phyloP scores from a whole-genome alignment of 1,284 basidiomycete species.

The Apiotrichum brassicae region DNA sequence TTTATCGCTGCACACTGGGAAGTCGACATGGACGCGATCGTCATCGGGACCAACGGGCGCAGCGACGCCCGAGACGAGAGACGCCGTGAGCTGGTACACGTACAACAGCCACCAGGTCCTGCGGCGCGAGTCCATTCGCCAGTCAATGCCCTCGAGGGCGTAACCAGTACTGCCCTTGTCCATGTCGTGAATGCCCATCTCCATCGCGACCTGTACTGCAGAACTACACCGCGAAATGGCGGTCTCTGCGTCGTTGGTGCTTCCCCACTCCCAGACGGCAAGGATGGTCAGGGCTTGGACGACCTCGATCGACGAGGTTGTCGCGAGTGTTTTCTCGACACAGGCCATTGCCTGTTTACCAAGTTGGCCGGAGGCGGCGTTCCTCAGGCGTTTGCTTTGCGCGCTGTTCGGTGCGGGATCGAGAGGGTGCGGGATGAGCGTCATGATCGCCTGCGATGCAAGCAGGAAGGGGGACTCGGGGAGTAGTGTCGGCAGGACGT shows the following conservation, averaged over 20 bases:
- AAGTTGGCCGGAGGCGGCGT: conserved; percentile 25
- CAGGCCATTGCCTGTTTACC: conserved; percentile 21
- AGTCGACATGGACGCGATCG: conserved; percentile 38
- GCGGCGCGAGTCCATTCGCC: conserved; percentile 41
- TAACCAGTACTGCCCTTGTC: conserved; percentile 21
- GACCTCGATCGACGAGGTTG: conserved; percentile 28
- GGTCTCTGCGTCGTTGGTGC: conserved; percentile 28
- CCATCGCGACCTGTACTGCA: conserved; percentile 40
- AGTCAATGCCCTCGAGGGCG: conserved; percentile 40
- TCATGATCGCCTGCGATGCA: conserved; percentile 44
- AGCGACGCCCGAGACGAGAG: conserved; percentile 28
- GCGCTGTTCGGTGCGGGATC: conserved; percentile 38
- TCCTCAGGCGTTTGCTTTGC: conserved; percentile 36
- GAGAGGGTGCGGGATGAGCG: conserved; percentile 38
- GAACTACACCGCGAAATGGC: conserved; percentile 29
- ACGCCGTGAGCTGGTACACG: conserved; percentile 30
- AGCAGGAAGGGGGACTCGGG: conserved; percentile 43
- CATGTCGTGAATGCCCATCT: conserved; percentile 42
- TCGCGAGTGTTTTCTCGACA: conserved; percentile 14
- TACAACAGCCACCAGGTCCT: conserved; percentile 47
- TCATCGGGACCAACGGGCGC: conserved; percentile 38
- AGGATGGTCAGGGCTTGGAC: conserved; percentile 43
- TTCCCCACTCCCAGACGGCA: conserved; percentile 45
- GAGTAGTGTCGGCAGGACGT: conserved; percentile 29
- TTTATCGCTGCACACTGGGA: conserved; percentile 36